Evolutionary conservation across 2,329 filamentous ascomycete genomes (phyloP), one percentile per base, ranked within the genome.

Genomic region (Fusarium cicatricum): DNA sequence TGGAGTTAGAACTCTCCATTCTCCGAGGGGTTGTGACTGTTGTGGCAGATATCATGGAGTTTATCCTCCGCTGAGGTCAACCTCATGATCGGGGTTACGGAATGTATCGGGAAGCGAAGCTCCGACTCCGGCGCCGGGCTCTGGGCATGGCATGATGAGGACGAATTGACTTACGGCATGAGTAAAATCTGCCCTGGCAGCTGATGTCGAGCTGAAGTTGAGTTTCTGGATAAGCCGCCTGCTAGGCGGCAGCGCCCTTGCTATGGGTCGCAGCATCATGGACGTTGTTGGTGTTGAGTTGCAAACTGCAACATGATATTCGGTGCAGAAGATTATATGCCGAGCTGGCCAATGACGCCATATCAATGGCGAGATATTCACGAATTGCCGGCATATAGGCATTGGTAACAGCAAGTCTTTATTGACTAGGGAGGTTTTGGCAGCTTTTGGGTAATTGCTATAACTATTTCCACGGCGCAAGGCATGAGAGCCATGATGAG

Each of bases 171-270:
- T 69, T 72, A 79, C 76, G n/a, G 73, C 73, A 60, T 81, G 79
- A 2, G 78, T 78, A 45, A 81, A 82, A 65, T 82, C 79, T 12
- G 75, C 76, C 7, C 53, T 61, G 1, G 51, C 53, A 6, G 67
- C 52, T 5, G 71, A 32, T 8, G 73, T 75, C 8, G 71, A 71
- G 38, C 77, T 78, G 48, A 81, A 80, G 14, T 33, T 40, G 5
- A 56, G 55, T 14, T 46, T 65, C n/a, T 69, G 64, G 4, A 53
- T 9, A 14, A 17, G 16, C 21, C 45, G 17, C 14, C 42, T 15
- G 12, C 21, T 37, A n/a, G 16, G 21, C 3, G 42, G 21, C 4
- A 55, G 1, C 11, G 45, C 44, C 12, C 28, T 52, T 21, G 33
- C n/a, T 16, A 56, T n/a, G 37, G 41, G 17, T 39, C 58, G 57